Evolutionary conservation across 176 grass and related monocot species (phyloP).

Genomic region (Zea mays): Zm-B73-REFERENCE-NAM-5.0 NC_050099.1:64982501-64983000

Average conservation of each 20-base stretch:
- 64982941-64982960: slow-evolving; percentile 32
- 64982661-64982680: slow-evolving; percentile 65
- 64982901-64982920: not conserved
- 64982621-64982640: too few relatives aligned
- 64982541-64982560: not conserved
- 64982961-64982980: slow-evolving; percentile 87
- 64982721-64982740: slow-evolving; percentile 31
- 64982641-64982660: slow-evolving; percentile 57
- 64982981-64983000: slow-evolving; percentile 96
- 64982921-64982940: slow-evolving; percentile 34
- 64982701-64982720: slow-evolving; percentile 18
- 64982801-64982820: slow-evolving; percentile 85
- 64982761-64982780: slow-evolving; percentile 96
- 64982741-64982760: slow-evolving; percentile 84
- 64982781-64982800: slow-evolving; percentile 85
- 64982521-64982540: slow-evolving; percentile 33
- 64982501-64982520: slow-evolving; percentile 37
- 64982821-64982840: slow-evolving; percentile 95
- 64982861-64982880: slow-evolving; percentile 39
- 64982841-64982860: slow-evolving; percentile 86
- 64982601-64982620: not conserved
- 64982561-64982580: slow-evolving; percentile 11
- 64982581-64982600: not conserved
- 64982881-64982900: not conserved
- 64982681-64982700: slow-evolving; percentile 41